Evolutionary conservation across 2,329 filamentous ascomycete genomes (phyloP), one percentile per base, ranked within the genome.

Genomic region (Penicillium freii): DNA sequence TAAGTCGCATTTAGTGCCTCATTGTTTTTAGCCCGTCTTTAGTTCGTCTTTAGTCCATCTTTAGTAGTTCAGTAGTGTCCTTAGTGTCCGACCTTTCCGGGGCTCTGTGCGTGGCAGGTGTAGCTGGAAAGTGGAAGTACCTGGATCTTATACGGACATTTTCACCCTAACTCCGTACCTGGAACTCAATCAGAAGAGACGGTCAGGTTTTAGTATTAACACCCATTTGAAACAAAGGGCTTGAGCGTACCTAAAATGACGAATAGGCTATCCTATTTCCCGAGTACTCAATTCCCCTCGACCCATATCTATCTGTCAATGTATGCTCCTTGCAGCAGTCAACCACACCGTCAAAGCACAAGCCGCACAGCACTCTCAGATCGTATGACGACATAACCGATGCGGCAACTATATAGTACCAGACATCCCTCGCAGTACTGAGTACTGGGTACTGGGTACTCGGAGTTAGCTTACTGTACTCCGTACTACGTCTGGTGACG

Each of bases 241-340:
- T 44, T 27, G 23, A 51, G 53, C 23, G 38, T 36, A 48, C 40
- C 11, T n/a, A n/a, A 39, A 11, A 50, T 25, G 25, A 29, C 5
- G 15, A 25, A 42, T 9, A 5, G 56, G 27, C 10, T 29, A 11
- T 31, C 31, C 11, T 31, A 13, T 31, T 31, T 31, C 1, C 31
- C 56, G 57, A 62, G 49, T 62, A n/a, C n/a, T 58, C 25, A 21
- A 33, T 23, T 33, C 11, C 19, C 15, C 8, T 15, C 23, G 13
- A 23, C n/a, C 2, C 8, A n/a, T 44, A 29, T 10, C 5, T 9
- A 33, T 33, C n/a, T 46, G 44, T 33, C 13, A 21, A 27, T 25
- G 38, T 29, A 19, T 36, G 11, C 39, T 23, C 25, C 52, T 34
- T 27, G 15, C 42, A 21, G 34, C 25, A 33, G 34, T 21, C 38